Evolutionary conservation across 2,329 filamentous ascomycete genomes (phyloP).

Genomic region (Alternaria sp.): DNA sequence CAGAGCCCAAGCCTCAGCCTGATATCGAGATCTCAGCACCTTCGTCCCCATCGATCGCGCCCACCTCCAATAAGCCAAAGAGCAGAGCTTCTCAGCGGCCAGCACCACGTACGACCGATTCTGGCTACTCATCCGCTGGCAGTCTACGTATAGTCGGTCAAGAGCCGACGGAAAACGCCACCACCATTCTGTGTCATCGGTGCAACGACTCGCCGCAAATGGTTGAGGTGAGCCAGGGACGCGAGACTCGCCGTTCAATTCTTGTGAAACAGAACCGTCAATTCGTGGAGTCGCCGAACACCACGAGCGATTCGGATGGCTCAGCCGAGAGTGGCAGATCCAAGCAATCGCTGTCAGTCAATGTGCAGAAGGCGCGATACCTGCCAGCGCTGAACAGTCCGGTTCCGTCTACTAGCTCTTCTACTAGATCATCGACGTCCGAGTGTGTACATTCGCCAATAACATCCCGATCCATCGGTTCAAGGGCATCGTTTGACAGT

Average conservation of each 20-base stretch:
- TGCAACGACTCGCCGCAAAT: slow-evolving; percentile 6
- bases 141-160: slow-evolving; percentile 27
- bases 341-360: neutral
- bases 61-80: slow-evolving; percentile 8
- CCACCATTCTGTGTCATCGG: slow-evolving; percentile 8
- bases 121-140: slow-evolving; percentile 50
- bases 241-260: neutral
- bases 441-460: slow-evolving; percentile 23
- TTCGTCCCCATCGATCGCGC: slow-evolving; percentile 12
- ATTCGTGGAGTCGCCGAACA: neutral
- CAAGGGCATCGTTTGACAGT: slow-evolving; percentile 27
- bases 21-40: slow-evolving; percentile 4
- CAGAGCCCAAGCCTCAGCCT: slow-evolving; percentile 13
- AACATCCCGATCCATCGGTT: slow-evolving; percentile 29
- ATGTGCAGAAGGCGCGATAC: neutral
- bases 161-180: slow-evolving; percentile 16
- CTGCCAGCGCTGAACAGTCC: slow-evolving; percentile 18
- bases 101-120: slow-evolving; percentile 43
- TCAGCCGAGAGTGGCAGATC: neutral
- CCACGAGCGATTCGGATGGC: neutral
- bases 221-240: neutral
- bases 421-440: slow-evolving; percentile 10
- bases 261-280: neutral
- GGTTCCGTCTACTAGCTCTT: slow-evolving; percentile 11
- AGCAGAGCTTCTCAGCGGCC: slow-evolving; percentile 23